Evolutionary conservation across 2,329 filamentous ascomycete species (phyloP).

Genomic region (Fusarium sp.): DNA sequence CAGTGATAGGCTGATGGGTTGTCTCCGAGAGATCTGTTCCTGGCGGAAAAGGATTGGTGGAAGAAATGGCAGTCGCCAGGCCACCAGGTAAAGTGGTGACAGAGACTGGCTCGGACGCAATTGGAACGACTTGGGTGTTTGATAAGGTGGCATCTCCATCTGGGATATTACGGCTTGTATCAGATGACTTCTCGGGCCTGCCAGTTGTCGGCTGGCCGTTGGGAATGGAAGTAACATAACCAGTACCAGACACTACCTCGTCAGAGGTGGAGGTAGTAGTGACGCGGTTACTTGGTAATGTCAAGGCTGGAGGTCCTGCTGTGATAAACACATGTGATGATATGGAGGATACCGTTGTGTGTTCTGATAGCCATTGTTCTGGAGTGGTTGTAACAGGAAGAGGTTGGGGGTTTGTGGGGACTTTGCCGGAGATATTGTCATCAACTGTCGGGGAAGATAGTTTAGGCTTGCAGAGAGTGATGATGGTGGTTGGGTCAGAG

Average conservation of each 20-base stretch:
- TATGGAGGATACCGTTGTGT: neutral
- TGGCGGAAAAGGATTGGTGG: accelerated
- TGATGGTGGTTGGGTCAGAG: neutral
- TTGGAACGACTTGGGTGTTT: neutral
- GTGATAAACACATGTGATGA: neutral
- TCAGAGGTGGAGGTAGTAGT: neutral
- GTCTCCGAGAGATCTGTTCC: neutral
- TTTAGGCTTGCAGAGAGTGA: neutral
- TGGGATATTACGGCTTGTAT: accelerated
- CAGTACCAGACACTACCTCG: neutral
- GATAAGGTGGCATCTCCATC: neutral
- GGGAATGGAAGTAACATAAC: accelerated
- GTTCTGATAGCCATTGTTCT: too few species aligned
- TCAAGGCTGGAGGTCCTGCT: neutral
- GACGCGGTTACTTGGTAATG: neutral
- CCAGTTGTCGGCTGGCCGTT: accelerated
- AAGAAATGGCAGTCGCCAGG: neutral
- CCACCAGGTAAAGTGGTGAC: neutral
- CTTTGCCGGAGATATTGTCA: accelerated
- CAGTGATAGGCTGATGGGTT: accelerated
- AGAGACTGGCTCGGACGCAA: accelerated
- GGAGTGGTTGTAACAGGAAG: neutral
- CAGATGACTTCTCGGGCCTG: accelerated
- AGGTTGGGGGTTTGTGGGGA: accelerated
- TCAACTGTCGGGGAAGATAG: neutral